Base-by-base conservation (phyloP, 208 protist species). In the Phytomonas francai region DNA sequence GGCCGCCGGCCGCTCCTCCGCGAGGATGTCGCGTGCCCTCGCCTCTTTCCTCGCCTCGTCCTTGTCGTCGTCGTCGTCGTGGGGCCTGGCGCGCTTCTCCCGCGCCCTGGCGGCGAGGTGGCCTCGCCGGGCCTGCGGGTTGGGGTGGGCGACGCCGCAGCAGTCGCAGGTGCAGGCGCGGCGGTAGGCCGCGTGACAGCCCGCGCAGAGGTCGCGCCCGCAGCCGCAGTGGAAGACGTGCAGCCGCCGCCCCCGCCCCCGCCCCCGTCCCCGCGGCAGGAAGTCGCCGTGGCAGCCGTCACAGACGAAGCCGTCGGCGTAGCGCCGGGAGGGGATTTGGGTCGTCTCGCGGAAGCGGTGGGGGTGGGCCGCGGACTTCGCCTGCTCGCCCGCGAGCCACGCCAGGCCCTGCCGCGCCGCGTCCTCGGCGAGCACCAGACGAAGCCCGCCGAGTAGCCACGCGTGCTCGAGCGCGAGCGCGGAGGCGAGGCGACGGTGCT, bases 191-290 rank as follows among this genome's bases (percentile, higher is more conserved):
- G 72, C 68, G 72, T 86, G 79, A 76, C 91, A 96, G n/a, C 82
- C 76, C 3, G 77, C 63, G 73, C 91, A 96, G 63, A 96, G 64
- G 71, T 96, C 91, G 27, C 84, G 75, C 7, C 91, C 91, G 72
- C 91, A 96, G 28, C 68, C 58, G 72, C 91, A 96, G 71, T 96
- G 91, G 61, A 89, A 96, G 68, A 85, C 88, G 68, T 91, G 79
- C 29, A 91, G 63, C 16, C 70, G 68, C 64, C 67, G 80, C 51
- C 73, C 63, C 64, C 58, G 22, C 63, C 67, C 81, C 51, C 73
- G 60, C 64, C 58, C 16, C 63, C 32, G 65, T 3, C 81, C 80
- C 42, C 30, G 45, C 9, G 87, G 91, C 19, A 89, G 61, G 67
- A 86, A 94, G 59, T 92, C 85, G 65, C 84, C 85, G 67, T 84